Conservation (phyloP, 2,329 filamentous ascomycete genomes). For the Sarocladiaceae sp. region DNA sequence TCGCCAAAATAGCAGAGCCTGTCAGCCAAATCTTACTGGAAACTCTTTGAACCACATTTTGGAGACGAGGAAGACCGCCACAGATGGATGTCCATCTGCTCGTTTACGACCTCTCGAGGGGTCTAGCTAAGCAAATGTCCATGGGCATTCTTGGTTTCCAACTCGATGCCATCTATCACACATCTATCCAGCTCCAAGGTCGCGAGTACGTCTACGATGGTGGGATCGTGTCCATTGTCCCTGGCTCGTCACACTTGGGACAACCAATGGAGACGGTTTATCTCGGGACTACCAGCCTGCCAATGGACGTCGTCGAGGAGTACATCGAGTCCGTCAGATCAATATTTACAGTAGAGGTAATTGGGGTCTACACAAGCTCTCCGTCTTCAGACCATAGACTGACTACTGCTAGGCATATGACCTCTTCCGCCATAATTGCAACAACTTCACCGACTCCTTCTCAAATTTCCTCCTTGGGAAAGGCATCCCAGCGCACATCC, state of each 20-base stretch:
- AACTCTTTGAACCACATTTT: no score
- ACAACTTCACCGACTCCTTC: conserved; percentile 94
- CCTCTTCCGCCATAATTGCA: conserved; percentile 89
- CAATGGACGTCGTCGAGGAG: conserved; percentile 77
- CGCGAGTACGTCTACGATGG: conserved; percentile 89
- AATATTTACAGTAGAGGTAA: conserved; percentile 76
- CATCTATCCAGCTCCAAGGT: conserved; percentile 78
- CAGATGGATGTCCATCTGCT: conserved; percentile 73
- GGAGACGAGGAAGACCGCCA: no score
- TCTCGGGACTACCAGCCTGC: conserved; percentile 74
- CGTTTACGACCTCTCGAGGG: conserved; percentile 72
- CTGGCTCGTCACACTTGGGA: conserved; percentile 84
- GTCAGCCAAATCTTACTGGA: no score
- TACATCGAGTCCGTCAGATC: conserved; percentile 80
- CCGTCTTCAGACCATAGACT: background rate
- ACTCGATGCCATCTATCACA: conserved; percentile 94
- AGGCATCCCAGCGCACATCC: conserved; percentile 84
- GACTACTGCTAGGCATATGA: conserved; percentile 67
- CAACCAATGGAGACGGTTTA: conserved; percentile 70
- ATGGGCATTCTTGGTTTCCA: conserved; percentile 49
- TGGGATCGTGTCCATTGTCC: conserved; percentile 75
- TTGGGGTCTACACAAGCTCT: background rate
- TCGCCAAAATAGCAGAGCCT: no score
- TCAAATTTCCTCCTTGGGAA: conserved; percentile 84
- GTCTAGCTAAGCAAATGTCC: conserved; percentile 52